Conservation (phyloP, 2,329 filamentous ascomycete genomes). For the Talaromyces funiculosus region DNA sequence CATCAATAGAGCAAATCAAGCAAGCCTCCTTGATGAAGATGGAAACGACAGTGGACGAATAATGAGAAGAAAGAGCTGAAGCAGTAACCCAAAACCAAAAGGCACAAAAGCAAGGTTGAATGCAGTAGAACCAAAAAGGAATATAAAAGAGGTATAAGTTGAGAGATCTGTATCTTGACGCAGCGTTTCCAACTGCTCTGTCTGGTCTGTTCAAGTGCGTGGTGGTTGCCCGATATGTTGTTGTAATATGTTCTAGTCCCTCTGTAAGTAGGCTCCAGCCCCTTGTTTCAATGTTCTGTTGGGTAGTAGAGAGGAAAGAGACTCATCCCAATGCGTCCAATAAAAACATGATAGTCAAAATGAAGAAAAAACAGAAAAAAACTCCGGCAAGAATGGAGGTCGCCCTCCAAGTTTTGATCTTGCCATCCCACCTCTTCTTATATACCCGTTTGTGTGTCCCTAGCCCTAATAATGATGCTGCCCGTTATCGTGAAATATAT, state of each 20-base stretch:
- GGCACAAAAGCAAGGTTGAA: background rate
- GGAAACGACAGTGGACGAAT: background rate
- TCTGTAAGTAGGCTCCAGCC: background rate
- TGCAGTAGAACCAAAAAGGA: background rate
- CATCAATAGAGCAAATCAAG: background rate
- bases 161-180: background rate
- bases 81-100: background rate
- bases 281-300: background rate
- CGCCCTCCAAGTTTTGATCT: constrained; percentile 8
- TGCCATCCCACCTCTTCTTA: constrained; percentile 12
- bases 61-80: background rate
- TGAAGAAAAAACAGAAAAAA: constrained; percentile 7
- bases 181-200: background rate
- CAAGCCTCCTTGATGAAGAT: background rate
- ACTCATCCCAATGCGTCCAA: background rate
- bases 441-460: constrained; percentile 1
- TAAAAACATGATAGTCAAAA: background rate
- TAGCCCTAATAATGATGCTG: constrained; percentile 1
- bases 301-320: background rate
- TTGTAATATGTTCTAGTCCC: background rate
- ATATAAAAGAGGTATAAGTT: background rate
- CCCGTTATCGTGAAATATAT: background rate
- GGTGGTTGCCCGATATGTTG: constrained; percentile 7
- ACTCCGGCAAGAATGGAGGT: constrained; percentile 14
- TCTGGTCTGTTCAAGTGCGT: background rate